These are phyloP conservation scores for Pisolithus microcarpus DNA, from an alignment of 768 basidiomycete species.

Conservation along the genomic window DNA sequence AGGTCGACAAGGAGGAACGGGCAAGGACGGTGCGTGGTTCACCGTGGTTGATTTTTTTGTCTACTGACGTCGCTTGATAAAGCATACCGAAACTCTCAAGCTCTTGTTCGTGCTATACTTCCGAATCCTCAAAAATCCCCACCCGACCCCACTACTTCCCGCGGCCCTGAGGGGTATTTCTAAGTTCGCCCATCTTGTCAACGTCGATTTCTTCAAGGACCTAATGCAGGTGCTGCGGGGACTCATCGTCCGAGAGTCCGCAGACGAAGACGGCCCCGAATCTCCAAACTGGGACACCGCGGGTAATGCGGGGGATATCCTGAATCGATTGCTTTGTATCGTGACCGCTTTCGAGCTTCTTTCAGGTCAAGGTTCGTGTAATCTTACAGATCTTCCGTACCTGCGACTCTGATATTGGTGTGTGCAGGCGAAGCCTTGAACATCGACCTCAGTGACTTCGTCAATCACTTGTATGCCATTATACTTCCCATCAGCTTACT, in stretches of 20 bases:
- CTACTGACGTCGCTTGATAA: slow-evolving; percentile 15
- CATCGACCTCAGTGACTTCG: slow-evolving; percentile 84
- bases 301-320: slow-evolving; percentile 37
- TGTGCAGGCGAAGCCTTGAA: slow-evolving; percentile 87
- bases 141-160: slow-evolving; percentile 33
- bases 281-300: slow-evolving; percentile 23
- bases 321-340: slow-evolving; percentile 73
- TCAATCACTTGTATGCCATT: slow-evolving; percentile 74
- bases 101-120: slow-evolving; percentile 97
- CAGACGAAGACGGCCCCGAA: slow-evolving; percentile 34
- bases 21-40: slow-evolving; percentile 58
- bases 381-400: slow-evolving; percentile 4
- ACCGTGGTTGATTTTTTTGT: slow-evolving; percentile 5
- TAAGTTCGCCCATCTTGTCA: slow-evolving; percentile 92
- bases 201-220: slow-evolving; percentile 81
- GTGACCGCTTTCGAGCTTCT: slow-evolving; percentile 87
- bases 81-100: slow-evolving; percentile 99
- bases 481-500: slow-evolving; percentile 47
- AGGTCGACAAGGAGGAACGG: slow-evolving; percentile 88
- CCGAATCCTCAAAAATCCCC: slow-evolving; percentile 83
- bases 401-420: neutral
- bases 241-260: slow-evolving; percentile 50
- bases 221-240: slow-evolving; percentile 78
- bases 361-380: slow-evolving; percentile 78
- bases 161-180: slow-evolving; percentile 88